Conservation (phyloP, 257 asterid genomes). For the Pogostemon cablin region DNA sequence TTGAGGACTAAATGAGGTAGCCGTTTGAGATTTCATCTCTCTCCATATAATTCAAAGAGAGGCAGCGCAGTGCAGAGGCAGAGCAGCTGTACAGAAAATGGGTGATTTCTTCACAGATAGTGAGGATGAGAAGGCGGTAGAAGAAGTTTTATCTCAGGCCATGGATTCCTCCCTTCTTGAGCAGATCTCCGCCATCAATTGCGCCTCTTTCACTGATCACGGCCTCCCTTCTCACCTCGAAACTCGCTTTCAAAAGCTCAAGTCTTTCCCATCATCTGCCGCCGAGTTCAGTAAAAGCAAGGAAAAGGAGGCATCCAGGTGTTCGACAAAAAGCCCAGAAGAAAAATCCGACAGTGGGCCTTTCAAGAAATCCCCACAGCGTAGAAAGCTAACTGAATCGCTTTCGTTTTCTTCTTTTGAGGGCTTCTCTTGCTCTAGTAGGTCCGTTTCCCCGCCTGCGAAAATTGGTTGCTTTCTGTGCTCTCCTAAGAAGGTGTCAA, state of each 20-base stretch:
- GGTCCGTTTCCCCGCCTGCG: conserved; percentile 67
- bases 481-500: conserved; percentile 60
- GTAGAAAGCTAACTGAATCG: conserved; percentile 36
- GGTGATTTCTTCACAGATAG: conserved; percentile 74
- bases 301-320: conserved; percentile 23
- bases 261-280: conserved; percentile 64
- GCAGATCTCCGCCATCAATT: conserved; percentile 77
- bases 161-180: conserved; percentile 75
- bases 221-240: conserved; percentile 77
- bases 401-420: conserved; percentile 43
- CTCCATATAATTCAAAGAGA: not conserved
- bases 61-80: no score
- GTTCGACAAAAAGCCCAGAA: conserved; percentile 43
- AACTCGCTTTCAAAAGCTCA: conserved; percentile 79
- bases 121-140: conserved; percentile 81
- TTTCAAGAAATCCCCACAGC: conserved; percentile 39
- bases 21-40: conserved; percentile 44
- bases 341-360: conserved; percentile 37
- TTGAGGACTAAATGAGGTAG: conserved; percentile 48
- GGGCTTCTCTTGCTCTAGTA: conserved; percentile 34
- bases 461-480: conserved; percentile 78
- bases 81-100: conserved; percentile 40
- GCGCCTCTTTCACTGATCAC: conserved; percentile 68
- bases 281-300: conserved; percentile 25
- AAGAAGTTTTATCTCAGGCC: conserved; percentile 72